A percentile compares a stretch with the other conserved stretches of the same genome.
Evolutionary conservation across 2,329 filamentous ascomycete species (phyloP).

Genomic region (Chrysoporthe deuterocubensis): DNA sequence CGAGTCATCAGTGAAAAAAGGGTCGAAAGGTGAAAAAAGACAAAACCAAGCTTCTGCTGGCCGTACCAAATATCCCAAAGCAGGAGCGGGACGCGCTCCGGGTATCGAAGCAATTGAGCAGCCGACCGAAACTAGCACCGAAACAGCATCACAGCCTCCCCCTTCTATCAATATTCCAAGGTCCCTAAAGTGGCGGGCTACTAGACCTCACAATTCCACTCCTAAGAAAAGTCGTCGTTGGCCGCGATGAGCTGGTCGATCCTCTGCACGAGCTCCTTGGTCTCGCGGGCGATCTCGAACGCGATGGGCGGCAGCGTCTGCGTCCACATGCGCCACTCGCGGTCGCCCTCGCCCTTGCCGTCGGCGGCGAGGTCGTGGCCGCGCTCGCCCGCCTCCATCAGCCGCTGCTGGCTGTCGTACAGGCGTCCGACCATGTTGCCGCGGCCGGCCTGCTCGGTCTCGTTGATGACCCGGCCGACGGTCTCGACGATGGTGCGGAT

Average conservation of each 20-base stretch:
- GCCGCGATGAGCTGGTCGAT: slow-evolving; percentile 35
- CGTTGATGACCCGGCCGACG: slow-evolving; percentile 70
- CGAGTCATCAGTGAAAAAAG: not conserved
- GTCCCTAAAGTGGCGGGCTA: not conserved
- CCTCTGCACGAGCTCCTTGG: slow-evolving; percentile 68
- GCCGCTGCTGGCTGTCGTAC: slow-evolving; percentile 64
- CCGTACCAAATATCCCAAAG: not conserved
- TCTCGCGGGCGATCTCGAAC: slow-evolving; percentile 84
- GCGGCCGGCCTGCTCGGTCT: slow-evolving; percentile 63
- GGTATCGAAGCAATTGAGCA: slow-evolving; percentile 12
- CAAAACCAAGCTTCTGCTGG: slow-evolving; percentile 1
- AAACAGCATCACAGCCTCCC: not conserved
- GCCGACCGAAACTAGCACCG: not conserved
- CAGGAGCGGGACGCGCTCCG: not conserved
- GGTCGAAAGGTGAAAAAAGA: not conserved
- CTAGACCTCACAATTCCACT: slow-evolving; percentile 28
- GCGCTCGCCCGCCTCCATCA: slow-evolving; percentile 66
- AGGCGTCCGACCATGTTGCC: slow-evolving; percentile 61
- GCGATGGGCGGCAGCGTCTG: slow-evolving; percentile 79
- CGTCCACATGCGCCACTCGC: slow-evolving; percentile 66
- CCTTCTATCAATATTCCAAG: not conserved
- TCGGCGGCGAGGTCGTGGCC: slow-evolving; percentile 62
- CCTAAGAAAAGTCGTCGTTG: slow-evolving; percentile 36
- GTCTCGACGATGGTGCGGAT: slow-evolving; percentile 72
- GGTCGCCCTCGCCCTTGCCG: slow-evolving; percentile 54